Conservation (phyloP, 164 flowering plant genomes). For the Umbellularia californica region DNA sequence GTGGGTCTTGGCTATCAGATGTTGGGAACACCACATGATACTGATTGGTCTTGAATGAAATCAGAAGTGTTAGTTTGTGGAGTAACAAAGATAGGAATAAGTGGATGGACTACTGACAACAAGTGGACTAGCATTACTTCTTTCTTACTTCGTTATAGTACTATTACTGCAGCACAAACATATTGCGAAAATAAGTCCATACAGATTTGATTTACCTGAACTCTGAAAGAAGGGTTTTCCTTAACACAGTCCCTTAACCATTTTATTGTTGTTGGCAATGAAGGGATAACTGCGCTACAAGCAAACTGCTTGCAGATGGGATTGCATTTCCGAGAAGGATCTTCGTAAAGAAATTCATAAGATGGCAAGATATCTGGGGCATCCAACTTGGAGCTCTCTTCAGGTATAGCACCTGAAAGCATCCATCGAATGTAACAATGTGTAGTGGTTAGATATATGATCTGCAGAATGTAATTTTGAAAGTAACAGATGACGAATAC, state of each 20-base stretch:
- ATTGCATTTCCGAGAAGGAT: slow-evolving; percentile 32
- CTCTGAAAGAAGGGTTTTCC: slow-evolving; percentile 53
- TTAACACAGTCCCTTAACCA: slow-evolving; percentile 68
- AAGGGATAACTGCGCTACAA: slow-evolving; percentile 62
- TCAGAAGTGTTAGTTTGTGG: no score
- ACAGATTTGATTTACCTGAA: slow-evolving; percentile 49
- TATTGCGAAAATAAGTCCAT: not conserved
- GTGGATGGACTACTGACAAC: no score
- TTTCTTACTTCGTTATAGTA: not conserved
- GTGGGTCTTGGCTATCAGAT: no score
- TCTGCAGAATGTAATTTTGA: not conserved
- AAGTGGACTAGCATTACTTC: not conserved
- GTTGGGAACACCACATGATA: no score
- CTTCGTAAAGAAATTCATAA: slow-evolving; percentile 34
- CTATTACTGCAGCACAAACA: not conserved
- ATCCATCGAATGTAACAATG: not conserved
- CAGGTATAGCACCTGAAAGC: slow-evolving; percentile 25
- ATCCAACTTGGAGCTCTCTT: slow-evolving; percentile 24
- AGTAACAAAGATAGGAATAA: no score
- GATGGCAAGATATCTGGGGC: slow-evolving; percentile 32
- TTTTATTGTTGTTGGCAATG: slow-evolving; percentile 65
- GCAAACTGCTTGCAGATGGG: slow-evolving; percentile 26
- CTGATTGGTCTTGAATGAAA: no score
- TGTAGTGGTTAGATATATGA: not conserved
- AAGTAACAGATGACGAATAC: not conserved